Evolutionary conservation across 2,329 filamentous ascomycete species (phyloP).

Genomic region (Rugonectria rugulosa): DNA sequence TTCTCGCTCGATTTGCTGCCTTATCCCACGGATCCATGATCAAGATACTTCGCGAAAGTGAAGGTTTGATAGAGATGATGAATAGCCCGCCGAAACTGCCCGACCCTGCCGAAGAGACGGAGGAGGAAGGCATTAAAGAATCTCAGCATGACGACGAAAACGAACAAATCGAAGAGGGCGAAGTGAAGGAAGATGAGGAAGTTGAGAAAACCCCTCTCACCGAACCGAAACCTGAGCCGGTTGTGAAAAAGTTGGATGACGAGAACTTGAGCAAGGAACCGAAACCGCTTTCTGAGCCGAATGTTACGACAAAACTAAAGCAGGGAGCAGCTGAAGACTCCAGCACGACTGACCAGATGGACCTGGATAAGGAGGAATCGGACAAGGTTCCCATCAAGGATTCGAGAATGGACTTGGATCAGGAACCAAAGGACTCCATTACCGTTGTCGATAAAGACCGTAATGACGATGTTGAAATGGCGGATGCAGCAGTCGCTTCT

Average conservation of each 20-base stretch:
- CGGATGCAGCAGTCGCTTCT: constrained; percentile 26
- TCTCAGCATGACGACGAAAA: constrained; percentile 13
- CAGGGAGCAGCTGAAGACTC: no score
- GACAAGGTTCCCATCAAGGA: neutral
- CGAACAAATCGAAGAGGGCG: neutral
- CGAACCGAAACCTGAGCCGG: neutral
- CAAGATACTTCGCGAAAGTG: constrained; percentile 54
- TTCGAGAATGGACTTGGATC: neutral
- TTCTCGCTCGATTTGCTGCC: constrained; percentile 56
- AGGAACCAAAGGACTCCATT: neutral
- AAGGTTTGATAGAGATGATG: constrained; percentile 53
- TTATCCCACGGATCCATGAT: constrained; percentile 58
- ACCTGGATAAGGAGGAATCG: constrained; percentile 6
- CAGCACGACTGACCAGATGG: neutral
- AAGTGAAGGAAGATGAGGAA: neutral
- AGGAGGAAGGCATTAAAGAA: constrained; percentile 21
- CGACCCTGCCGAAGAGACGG: neutral
- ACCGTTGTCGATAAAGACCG: constrained; percentile 6
- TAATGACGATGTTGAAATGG: constrained; percentile 31
- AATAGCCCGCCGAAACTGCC: constrained; percentile 47
- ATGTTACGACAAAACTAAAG: no score
- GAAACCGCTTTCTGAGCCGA: no score
- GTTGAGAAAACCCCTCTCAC: neutral
- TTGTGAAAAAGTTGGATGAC: constrained; percentile 2
- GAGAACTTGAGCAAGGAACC: neutral